A percentile compares a stretch with the other conserved stretches of the same genome.
Evolutionary conservation across 1,284 basidiomycete genomes (phyloP).

Genomic region (Tilletia setariae): DNA sequence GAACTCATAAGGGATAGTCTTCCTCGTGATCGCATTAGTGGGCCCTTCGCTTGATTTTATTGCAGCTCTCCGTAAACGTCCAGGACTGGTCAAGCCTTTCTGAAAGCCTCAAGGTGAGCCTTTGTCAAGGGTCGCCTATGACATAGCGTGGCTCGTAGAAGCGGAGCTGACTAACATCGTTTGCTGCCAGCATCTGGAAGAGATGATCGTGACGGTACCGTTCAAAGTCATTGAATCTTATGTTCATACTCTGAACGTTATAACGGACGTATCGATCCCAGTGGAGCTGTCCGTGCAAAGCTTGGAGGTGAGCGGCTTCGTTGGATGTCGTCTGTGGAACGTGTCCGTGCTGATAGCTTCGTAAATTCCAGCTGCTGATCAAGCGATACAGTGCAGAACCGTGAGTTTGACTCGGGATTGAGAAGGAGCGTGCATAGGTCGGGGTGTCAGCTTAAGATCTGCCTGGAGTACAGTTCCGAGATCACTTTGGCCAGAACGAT

Average conservation of each 20-base stretch:
- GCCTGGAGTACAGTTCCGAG: background rate
- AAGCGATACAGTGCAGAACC: background rate
- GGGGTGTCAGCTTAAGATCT: too few relatives aligned
- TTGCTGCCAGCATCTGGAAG: too few relatives aligned
- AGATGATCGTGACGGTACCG: background rate
- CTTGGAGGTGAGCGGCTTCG: background rate
- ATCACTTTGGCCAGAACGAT: background rate
- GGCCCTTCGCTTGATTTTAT: background rate
- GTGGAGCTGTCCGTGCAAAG: background rate
- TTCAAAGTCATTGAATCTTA: conserved; percentile 5
- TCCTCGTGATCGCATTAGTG: background rate
- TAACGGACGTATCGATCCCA: background rate
- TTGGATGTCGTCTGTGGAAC: too few relatives aligned
- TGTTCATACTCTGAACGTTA: background rate
- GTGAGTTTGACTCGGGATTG: background rate
- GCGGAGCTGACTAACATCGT: too few relatives aligned
- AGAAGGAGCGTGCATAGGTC: too few relatives aligned
- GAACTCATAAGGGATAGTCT: background rate
- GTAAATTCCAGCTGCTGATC: background rate
- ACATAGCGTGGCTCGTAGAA: background rate
- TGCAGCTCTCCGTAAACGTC: background rate
- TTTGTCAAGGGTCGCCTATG: background rate
- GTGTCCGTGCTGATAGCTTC: too few relatives aligned
- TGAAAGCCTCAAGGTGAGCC: background rate
- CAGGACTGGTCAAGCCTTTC: background rate